Conservation (phyloP, 768 basidiomycete species). For the Lenzites betulinus region DNA sequence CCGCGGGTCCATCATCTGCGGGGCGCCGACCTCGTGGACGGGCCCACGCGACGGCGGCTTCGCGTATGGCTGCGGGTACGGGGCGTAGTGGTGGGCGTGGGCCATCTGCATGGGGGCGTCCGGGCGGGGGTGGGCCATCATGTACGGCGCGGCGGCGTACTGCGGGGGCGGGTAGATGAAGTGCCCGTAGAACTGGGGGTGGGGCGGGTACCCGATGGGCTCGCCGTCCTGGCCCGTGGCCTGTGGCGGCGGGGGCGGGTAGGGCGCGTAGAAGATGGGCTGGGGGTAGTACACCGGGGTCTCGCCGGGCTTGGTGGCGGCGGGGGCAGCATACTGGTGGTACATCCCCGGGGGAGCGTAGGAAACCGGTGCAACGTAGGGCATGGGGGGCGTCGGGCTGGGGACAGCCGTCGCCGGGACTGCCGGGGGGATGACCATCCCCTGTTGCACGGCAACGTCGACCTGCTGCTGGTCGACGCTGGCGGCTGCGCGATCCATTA, state of each 20-base stretch:
- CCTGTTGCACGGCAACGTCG: constrained; percentile 45
- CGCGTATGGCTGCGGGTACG: constrained; percentile 41
- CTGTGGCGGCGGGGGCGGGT: constrained; percentile 43
- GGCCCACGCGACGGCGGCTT: constrained; percentile 42
- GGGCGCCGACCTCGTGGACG: constrained; percentile 19
- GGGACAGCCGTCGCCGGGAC: constrained; percentile 40
- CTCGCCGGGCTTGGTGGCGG: constrained; percentile 53
- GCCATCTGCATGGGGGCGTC: constrained; percentile 19
- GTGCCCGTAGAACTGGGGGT: constrained; percentile 47
- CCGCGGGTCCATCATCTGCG: constrained; percentile 19
- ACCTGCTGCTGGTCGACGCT: constrained; percentile 43
- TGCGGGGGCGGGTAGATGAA: constrained; percentile 42
- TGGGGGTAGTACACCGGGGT: constrained; percentile 53
- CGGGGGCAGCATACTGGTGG: constrained; percentile 49
- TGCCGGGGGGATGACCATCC: constrained; percentile 44
- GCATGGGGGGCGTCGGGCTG: constrained; percentile 46
- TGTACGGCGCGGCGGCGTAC: constrained; percentile 46
- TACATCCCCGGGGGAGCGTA: constrained; percentile 55
- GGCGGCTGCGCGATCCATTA: constrained; percentile 56
- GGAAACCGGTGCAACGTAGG: constrained; percentile 54
- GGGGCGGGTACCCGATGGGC: constrained; percentile 41
- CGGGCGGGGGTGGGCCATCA: constrained; percentile 39
- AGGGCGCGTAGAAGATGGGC: constrained; percentile 43
- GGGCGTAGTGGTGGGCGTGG: constrained; percentile 36
- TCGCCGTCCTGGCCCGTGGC: constrained; percentile 46